phyloP scores from a whole-genome alignment of 1,284 basidiomycete genomes.

The Cryptococcus hybrid region DNA sequence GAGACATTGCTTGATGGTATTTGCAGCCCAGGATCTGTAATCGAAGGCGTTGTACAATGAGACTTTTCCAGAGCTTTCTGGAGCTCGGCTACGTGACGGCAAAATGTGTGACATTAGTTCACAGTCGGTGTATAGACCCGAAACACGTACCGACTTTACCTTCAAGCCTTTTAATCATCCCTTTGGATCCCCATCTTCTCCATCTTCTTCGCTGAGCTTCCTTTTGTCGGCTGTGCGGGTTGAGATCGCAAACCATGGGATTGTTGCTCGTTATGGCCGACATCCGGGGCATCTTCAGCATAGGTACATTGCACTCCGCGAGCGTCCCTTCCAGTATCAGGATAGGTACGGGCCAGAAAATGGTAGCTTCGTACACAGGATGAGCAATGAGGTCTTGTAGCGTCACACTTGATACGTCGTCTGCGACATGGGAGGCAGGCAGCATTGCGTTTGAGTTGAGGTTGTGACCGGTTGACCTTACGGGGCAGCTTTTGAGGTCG shows the following conservation, averaged over 20 bases:
- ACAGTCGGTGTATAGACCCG: not conserved
- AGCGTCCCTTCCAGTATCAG: conserved; percentile 31
- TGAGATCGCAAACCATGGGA: not conserved
- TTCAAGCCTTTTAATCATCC: conserved; percentile 28
- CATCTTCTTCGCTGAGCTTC: conserved; percentile 2
- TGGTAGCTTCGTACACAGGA: conserved; percentile 23
- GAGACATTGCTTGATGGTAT: too few relatives aligned
- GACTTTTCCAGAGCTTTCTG: conserved; percentile 9
- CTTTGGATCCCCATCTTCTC: conserved; percentile 9
- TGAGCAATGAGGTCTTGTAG: conserved; percentile 24
- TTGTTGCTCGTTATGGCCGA: not conserved
- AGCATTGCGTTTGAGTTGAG: too few relatives aligned
- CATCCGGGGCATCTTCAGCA: conserved; percentile 22
- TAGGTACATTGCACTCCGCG: conserved; percentile 37
- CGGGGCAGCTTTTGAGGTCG: too few relatives aligned
- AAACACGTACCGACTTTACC: conserved; percentile 31
- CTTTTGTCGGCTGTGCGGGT: not conserved
- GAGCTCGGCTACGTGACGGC: conserved; percentile 5
- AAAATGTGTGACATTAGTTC: not conserved
- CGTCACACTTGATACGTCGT: conserved; percentile 30
- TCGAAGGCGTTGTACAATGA: not conserved
- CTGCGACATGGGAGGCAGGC: conserved; percentile 15
- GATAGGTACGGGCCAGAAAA: conserved; percentile 28
- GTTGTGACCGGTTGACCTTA: too few relatives aligned
- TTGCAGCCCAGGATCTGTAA: not conserved